These are phyloP conservation scores for Talaromyces sp. DNA, from an alignment of 2,329 filamentous ascomycete species.

Conservation along the genomic window DNA sequence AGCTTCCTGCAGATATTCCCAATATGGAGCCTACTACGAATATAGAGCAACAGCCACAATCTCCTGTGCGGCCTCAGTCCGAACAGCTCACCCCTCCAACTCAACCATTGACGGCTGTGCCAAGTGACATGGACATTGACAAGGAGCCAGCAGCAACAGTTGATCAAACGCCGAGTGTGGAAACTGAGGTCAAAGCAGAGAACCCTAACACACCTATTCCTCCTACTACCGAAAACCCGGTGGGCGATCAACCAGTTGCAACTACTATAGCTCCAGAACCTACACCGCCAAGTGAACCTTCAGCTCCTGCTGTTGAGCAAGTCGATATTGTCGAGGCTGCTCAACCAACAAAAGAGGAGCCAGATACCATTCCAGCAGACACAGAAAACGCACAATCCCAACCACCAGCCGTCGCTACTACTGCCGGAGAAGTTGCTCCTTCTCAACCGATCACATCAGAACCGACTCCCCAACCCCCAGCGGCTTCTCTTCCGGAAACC, in stretches of 20 bases:
- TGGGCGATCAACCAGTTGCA: conserved; percentile 3
- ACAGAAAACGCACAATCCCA: not conserved
- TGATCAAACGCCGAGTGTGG: conserved; percentile 2
- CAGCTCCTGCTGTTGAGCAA: not conserved
- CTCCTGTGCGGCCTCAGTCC: conserved; percentile 10
- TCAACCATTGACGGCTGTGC: not conserved
- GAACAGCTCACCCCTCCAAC: conserved; percentile 11
- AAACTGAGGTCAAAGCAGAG: conserved; percentile 3
- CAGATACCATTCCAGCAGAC: not conserved
- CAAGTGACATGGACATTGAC: not conserved
- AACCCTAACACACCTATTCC: not conserved
- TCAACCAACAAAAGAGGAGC: not conserved
- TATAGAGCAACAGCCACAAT: conserved; percentile 7
- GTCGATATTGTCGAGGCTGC: not conserved
- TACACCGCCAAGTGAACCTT: not conserved
- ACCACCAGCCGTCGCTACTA: not conserved
- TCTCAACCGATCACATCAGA: conserved; percentile 14
- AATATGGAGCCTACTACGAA: conserved; percentile 6
- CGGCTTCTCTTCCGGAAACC: conserved; percentile 25
- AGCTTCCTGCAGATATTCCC: not conserved
- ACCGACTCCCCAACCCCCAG: not conserved
- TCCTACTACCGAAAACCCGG: not conserved
- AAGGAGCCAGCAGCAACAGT: not conserved
- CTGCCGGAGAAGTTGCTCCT: not conserved
- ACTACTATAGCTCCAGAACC: conserved; percentile 16